phyloP scores from a whole-genome alignment of 768 basidiomycete species.

The Jaapia argillacea region DNA sequence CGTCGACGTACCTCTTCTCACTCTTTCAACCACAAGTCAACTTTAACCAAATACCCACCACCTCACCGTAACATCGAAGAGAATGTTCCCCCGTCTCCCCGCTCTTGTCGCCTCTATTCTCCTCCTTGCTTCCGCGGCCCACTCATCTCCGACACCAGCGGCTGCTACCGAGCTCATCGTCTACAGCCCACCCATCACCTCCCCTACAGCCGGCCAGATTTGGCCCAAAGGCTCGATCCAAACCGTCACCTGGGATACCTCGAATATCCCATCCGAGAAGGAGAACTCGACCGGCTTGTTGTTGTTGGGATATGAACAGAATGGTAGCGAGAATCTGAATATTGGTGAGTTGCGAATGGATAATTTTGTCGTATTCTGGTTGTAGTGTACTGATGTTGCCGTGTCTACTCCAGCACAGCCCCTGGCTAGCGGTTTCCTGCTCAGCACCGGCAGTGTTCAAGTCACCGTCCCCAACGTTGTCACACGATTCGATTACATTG shows the following conservation, averaged over 20 bases:
- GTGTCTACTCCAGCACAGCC: slow-evolving; percentile 26
- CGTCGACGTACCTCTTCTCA: neutral
- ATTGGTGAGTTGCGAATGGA: slow-evolving; percentile 24
- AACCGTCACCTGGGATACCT: slow-evolving; percentile 33
- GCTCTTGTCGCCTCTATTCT: neutral
- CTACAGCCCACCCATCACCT: slow-evolving; percentile 31
- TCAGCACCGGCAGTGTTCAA: slow-evolving; percentile 26
- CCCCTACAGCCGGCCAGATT: slow-evolving; percentile 18
- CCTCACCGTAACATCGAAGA: neutral
- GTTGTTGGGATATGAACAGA: slow-evolving; percentile 32
- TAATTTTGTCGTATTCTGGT: no score
- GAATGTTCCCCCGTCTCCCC: neutral
- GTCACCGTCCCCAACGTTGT: slow-evolving; percentile 29
- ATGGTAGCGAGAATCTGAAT: slow-evolving; percentile 39
- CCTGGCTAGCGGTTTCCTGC: slow-evolving; percentile 30
- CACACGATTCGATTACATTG: slow-evolving; percentile 30
- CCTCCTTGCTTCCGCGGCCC: slow-evolving; percentile 18
- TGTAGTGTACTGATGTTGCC: slow-evolving; percentile 1
- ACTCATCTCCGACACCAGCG: slow-evolving; percentile 16
- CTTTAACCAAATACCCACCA: neutral
- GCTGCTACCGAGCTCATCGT: slow-evolving; percentile 24
- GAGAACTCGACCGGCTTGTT: slow-evolving; percentile 27
- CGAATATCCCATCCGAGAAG: slow-evolving; percentile 27
- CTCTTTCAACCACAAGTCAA: neutral
- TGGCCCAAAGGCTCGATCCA: slow-evolving; percentile 30